These are phyloP conservation scores for Solidago caesia DNA, from an alignment of 129 eudicot genomes.

Conservation along the genomic window DNA sequence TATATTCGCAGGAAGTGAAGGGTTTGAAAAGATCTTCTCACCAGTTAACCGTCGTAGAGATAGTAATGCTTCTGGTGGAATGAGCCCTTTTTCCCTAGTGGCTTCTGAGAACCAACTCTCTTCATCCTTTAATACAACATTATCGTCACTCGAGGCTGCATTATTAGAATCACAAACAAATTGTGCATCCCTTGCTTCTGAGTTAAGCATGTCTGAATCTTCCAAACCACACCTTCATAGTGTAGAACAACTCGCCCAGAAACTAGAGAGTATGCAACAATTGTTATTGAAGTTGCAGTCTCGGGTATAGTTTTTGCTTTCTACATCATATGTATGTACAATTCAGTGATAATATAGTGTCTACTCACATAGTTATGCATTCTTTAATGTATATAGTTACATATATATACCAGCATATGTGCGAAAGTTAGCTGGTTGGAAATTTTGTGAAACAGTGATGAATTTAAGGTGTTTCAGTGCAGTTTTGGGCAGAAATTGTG, in stretches of 20 bases:
- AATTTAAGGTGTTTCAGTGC: neutral
- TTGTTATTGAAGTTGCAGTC: slow-evolving; percentile 53
- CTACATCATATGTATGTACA: neutral
- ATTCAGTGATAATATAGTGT: neutral
- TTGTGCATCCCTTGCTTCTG: slow-evolving; percentile 58
- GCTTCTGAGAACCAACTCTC: slow-evolving; percentile 24
- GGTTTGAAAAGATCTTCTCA: slow-evolving; percentile 65
- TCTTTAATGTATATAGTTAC: slow-evolving; percentile 14
- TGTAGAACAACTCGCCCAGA: slow-evolving; percentile 53
- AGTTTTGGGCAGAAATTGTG: too few relatives aligned
- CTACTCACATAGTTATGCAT: neutral
- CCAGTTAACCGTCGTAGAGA: slow-evolving; percentile 38
- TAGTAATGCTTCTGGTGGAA: slow-evolving; percentile 26
- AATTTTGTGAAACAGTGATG: slow-evolving; percentile 29
- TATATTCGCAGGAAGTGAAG: slow-evolving; percentile 66
- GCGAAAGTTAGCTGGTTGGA: slow-evolving; percentile 20
- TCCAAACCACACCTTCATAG: slow-evolving; percentile 44
- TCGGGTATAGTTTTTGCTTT: slow-evolving; percentile 29
- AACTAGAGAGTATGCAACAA: slow-evolving; percentile 70
- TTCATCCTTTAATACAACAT: slow-evolving; percentile 38
- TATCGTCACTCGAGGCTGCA: slow-evolving; percentile 63
- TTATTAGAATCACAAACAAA: slow-evolving; percentile 54
- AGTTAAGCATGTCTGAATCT: slow-evolving; percentile 36
- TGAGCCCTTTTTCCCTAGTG: slow-evolving; percentile 38
- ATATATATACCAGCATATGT: slow-evolving; percentile 1